phyloP scores from a whole-genome alignment of 805 yeast genomes.

The Vanderwaltozyma verrucispora region DNA sequence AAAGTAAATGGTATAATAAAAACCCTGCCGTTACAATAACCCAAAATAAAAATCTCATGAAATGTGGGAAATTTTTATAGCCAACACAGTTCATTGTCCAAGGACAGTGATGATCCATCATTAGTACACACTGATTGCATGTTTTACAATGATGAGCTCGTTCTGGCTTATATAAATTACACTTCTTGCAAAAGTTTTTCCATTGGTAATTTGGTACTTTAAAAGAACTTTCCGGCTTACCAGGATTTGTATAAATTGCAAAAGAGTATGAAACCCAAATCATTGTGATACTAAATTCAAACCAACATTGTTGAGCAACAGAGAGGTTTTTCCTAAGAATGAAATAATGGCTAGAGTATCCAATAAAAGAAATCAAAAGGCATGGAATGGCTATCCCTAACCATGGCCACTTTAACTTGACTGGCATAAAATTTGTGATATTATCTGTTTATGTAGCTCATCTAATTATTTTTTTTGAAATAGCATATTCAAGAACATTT shows the following conservation, averaged over 20 bases:
- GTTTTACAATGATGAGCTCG: slow-evolving; percentile 79
- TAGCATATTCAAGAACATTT: no score
- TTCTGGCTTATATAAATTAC: slow-evolving; percentile 66
- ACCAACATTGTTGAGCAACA: slow-evolving; percentile 39
- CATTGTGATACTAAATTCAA: slow-evolving; percentile 39
- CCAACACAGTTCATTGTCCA: slow-evolving; percentile 95
- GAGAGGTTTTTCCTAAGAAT: no score
- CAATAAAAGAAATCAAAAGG: slow-evolving; percentile 44
- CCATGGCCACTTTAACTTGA: slow-evolving; percentile 38
- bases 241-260: slow-evolving; percentile 63
- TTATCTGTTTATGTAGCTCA: no score
- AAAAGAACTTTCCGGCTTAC: slow-evolving; percentile 41
- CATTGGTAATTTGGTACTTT: slow-evolving; percentile 32
- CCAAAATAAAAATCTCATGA: slow-evolving; percentile 65
- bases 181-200: slow-evolving; percentile 60
- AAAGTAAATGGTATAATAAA: slow-evolving; percentile 34
- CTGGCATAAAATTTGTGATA: slow-evolving; percentile 20
- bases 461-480: no score
- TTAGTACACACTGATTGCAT: slow-evolving; percentile 62
- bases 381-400: slow-evolving; percentile 53
- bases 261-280: slow-evolving; percentile 65
- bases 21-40: slow-evolving; percentile 42
- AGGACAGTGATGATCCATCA: slow-evolving; percentile 92
- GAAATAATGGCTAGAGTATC: slow-evolving; percentile 41
- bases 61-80: slow-evolving; percentile 64